A percentile compares a stretch with the other conserved stretches of the same genome.
phyloP scores from a whole-genome alignment of 192 early-diverging fungal genomes.

The Diversispora epigaea region DNA sequence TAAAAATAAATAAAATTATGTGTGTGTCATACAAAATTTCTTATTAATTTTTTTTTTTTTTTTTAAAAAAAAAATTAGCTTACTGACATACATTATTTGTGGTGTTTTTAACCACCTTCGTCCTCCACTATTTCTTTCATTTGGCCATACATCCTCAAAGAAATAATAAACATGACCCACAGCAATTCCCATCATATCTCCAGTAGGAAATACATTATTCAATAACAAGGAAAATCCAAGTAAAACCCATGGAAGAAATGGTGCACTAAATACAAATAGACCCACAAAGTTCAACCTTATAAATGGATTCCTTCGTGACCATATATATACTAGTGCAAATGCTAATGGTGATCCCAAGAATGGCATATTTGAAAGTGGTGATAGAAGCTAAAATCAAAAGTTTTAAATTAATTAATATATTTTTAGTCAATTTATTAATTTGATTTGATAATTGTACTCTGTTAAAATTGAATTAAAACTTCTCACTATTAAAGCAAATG shows the following conservation, averaged over 20 bases:
- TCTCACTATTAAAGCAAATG: constrained; percentile 54
- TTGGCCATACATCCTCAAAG: constrained; percentile 92
- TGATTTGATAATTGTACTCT: neutral
- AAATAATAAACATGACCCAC: constrained; percentile 96
- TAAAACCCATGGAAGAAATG: constrained; percentile 90
- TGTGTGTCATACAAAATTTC: too few species aligned
- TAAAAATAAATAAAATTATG: neutral
- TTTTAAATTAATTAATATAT: neutral
- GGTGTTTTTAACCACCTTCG: constrained; percentile 56
- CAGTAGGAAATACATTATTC: constrained; percentile 71
- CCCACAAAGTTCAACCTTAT: constrained; percentile 87
- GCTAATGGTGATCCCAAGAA: constrained; percentile 84
- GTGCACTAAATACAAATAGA: constrained; percentile 86
- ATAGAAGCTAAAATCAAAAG: constrained; percentile 29
- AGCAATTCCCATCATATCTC: constrained; percentile 80
- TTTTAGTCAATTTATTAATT: constrained; percentile 15
- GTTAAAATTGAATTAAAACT: neutral
- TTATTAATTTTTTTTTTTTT: neutral
- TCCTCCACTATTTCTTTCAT: constrained; percentile 59
- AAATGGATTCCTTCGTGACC: constrained; percentile 94
- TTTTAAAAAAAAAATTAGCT: neutral
- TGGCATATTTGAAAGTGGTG: constrained; percentile 51
- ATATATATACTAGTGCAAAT: constrained; percentile 89
- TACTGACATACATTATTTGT: constrained; percentile 47
- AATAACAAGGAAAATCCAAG: constrained; percentile 85